These are phyloP conservation scores for Ophiostoma piceae DNA, from an alignment of 2,329 filamentous ascomycete genomes.

Conservation along the genomic window DNA sequence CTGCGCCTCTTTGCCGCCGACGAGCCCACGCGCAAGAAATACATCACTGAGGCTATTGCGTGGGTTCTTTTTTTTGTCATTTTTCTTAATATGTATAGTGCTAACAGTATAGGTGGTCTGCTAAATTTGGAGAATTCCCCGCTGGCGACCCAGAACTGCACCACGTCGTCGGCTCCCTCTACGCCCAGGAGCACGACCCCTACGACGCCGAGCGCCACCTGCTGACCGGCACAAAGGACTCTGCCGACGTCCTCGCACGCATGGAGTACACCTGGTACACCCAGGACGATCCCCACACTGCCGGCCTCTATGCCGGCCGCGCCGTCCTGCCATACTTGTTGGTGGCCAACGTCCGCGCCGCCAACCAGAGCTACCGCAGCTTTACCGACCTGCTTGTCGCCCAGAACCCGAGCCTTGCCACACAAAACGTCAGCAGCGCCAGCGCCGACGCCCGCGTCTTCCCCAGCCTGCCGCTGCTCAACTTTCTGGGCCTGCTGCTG, in stretches of 20 bases:
- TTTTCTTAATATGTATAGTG: background rate
- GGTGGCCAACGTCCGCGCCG: constrained; percentile 82
- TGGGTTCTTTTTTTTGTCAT: constrained; percentile 38
- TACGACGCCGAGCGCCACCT: constrained; percentile 94
- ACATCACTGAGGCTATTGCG: constrained; percentile 77
- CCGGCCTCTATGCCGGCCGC: constrained; percentile 77
- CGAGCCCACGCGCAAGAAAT: constrained; percentile 90
- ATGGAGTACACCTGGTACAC: constrained; percentile 94
- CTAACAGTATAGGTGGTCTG: constrained; percentile 62
- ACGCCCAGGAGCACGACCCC: constrained; percentile 85
- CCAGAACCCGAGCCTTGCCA: constrained; percentile 51
- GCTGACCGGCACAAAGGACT: constrained; percentile 81
- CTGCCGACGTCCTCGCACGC: constrained; percentile 69
- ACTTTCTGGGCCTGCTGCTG: constrained; percentile 82
- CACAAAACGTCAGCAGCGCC: constrained; percentile 74
- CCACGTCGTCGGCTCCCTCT: constrained; percentile 81
- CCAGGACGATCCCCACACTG: constrained; percentile 80
- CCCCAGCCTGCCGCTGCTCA: constrained; percentile 86
- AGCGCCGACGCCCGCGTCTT: constrained; percentile 74
- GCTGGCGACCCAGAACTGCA: constrained; percentile 92
- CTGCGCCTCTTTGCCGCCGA: constrained; percentile 73
- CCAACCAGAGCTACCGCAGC: constrained; percentile 72
- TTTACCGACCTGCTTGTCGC: constrained; percentile 63
- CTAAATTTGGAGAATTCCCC: constrained; percentile 77
- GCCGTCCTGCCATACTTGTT: constrained; percentile 88